A percentile compares a stretch with the other conserved stretches of the same genome.
phyloP scores from a whole-genome alignment of 2,329 filamentous ascomycete genomes.

The Arthrobotrys musiformis region DNA sequence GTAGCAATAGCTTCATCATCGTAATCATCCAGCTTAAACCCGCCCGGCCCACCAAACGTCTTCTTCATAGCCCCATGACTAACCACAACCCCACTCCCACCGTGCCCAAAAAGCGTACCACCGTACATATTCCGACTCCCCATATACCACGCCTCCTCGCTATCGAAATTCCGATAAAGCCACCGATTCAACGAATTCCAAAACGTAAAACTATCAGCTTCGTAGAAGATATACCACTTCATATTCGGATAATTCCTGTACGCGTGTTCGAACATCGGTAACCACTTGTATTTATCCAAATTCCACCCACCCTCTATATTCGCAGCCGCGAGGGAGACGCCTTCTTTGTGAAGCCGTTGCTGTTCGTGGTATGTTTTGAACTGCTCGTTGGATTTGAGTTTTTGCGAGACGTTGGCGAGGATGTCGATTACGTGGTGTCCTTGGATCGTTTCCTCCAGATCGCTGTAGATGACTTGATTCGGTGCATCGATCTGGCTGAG shows the following conservation, averaged over 20 bases:
- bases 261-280: conserved; percentile 70
- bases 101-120: conserved; percentile 67
- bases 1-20: conserved; percentile 24
- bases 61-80: conserved; percentile 39
- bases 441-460: conserved; percentile 66
- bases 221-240: conserved; percentile 72
- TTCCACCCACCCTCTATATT: conserved; percentile 66
- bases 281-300: conserved; percentile 73
- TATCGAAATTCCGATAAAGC: conserved; percentile 64
- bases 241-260: conserved; percentile 67
- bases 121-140: conserved; percentile 66
- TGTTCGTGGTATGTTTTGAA: conserved; percentile 65
- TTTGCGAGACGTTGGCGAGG: conserved; percentile 60
- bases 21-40: conserved; percentile 26
- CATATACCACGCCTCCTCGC: conserved; percentile 65
- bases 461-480: conserved; percentile 70
- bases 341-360: conserved; percentile 59
- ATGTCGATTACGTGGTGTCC: conserved; percentile 61
- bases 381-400: conserved; percentile 64
- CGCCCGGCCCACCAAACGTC: conserved; percentile 7
- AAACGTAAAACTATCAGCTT: conserved; percentile 70
- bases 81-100: conserved; percentile 66
- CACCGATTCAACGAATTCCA: conserved; percentile 68
- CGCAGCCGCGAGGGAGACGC: conserved; percentile 53
- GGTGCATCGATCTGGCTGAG: conserved; percentile 66